These are phyloP conservation scores for Limnanthes douglasii DNA, from an alignment of 345 rosid genomes.

Conservation along the genomic window DNA sequence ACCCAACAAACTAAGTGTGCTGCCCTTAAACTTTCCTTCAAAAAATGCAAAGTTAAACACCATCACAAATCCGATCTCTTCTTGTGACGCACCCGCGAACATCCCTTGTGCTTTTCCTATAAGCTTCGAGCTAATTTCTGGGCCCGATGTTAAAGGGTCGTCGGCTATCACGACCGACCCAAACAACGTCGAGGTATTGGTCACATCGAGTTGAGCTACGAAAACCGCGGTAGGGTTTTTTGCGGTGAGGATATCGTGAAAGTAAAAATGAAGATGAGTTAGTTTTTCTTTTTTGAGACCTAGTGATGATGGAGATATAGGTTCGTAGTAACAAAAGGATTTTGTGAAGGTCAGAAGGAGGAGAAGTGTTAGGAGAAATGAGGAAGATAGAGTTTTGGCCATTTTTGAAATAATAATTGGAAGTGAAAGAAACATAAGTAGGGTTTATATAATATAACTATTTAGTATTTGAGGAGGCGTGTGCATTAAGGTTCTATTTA, in stretches of 20 bases:
- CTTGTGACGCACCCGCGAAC: slow-evolving; percentile 23
- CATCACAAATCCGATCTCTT: slow-evolving; percentile 25
- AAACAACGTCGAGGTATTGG: slow-evolving; percentile 13
- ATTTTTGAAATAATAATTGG: no score
- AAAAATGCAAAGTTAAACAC: slow-evolving; percentile 29
- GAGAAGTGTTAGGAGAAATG: not conserved
- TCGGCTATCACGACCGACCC: slow-evolving; percentile 28
- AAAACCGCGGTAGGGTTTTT: slow-evolving; percentile 16
- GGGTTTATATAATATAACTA: no score
- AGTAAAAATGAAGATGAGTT: slow-evolving; percentile 33
- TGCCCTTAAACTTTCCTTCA: slow-evolving; percentile 41
- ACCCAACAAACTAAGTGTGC: slow-evolving; percentile 31
- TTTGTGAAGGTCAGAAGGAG: slow-evolving; percentile 1
- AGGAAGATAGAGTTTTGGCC: not conserved
- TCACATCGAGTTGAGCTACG: slow-evolving; percentile 18
- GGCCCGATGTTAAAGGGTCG: slow-evolving; percentile 24
- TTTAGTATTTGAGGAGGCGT: no score
- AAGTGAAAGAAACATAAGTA: no score
- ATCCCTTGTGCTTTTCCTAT: slow-evolving; percentile 49
- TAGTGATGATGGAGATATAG: slow-evolving; percentile 10
- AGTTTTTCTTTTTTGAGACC: slow-evolving; percentile 27
- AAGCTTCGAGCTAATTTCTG: slow-evolving; percentile 19
- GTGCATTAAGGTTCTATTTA: no score
- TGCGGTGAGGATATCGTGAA: slow-evolving; percentile 34
- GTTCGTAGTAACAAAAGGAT: slow-evolving; percentile 7